Evolutionary conservation across 768 basidiomycete genomes (phyloP).

Genomic region (Glaciozyma antarctica): DNA sequence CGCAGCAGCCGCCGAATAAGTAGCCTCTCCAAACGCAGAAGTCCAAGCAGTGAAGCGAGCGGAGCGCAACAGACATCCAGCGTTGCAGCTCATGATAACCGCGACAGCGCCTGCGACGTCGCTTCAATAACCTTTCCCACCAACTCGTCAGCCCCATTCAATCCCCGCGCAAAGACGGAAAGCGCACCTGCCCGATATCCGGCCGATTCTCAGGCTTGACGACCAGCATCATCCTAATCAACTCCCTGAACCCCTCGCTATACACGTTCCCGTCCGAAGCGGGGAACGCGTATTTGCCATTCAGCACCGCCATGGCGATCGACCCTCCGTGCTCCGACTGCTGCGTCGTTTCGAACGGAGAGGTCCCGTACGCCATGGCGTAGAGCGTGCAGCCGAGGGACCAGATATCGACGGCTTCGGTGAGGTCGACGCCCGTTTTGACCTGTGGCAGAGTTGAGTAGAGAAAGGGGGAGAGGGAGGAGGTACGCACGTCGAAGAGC

Average conservation of each 20-base stretch:
- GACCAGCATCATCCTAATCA: conserved; percentile 78
- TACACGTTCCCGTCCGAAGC: conserved; percentile 53
- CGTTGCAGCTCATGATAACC: background rate
- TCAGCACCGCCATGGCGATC: conserved; percentile 89
- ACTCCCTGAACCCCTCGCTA: conserved; percentile 65
- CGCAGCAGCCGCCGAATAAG: too few species aligned
- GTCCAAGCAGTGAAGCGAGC: too few species aligned
- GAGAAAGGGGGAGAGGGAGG: background rate
- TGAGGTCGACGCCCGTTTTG: conserved; percentile 16
- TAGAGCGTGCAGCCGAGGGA: conserved; percentile 91
- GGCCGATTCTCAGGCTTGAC: conserved; percentile 73
- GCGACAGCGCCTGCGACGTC: background rate
- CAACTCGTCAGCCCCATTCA: background rate
- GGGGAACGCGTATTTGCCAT: conserved; percentile 86
- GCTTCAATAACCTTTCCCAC: background rate
- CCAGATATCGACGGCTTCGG: conserved; percentile 44
- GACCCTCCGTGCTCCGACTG: conserved; percentile 90
- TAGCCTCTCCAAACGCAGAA: too few species aligned
- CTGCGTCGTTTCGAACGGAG: conserved; percentile 87
- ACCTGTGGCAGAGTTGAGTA: conserved; percentile 3
- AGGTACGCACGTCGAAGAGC: conserved; percentile 61
- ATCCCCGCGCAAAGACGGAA: background rate
- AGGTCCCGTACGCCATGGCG: conserved; percentile 88
- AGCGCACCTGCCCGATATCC: conserved; percentile 67
- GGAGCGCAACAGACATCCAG: too few species aligned